Conservation (phyloP, 2,329 filamentous ascomycete genomes). For the Aphanoascus verrucosus region DNA sequence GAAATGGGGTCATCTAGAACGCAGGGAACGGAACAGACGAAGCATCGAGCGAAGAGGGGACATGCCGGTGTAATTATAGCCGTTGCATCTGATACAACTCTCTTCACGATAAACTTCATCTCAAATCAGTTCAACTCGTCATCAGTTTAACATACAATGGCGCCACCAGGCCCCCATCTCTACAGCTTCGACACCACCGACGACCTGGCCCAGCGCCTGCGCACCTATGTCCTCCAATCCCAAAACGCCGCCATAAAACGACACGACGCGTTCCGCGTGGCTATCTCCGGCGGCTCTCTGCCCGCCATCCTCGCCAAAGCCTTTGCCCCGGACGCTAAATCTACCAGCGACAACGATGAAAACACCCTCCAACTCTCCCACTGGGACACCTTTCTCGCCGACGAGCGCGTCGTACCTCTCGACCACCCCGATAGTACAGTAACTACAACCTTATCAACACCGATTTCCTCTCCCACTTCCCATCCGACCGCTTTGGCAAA, state of each 20-base stretch:
- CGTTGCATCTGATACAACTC: too few species aligned
- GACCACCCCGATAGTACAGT: constrained; percentile 88
- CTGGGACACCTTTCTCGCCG: constrained; percentile 98
- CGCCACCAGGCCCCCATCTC: constrained; percentile 45
- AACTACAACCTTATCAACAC: constrained; percentile 83
- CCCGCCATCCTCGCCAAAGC: constrained; percentile 79
- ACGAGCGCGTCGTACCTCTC: constrained; percentile 88
- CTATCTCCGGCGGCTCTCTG: constrained; percentile 85
- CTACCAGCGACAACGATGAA: constrained; percentile 34
- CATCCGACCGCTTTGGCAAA: constrained; percentile 46
- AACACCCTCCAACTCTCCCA: constrained; percentile 66
- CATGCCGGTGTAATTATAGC: too few species aligned
- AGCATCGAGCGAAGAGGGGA: not conserved
- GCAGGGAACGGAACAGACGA: not conserved
- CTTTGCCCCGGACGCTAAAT: constrained; percentile 39
- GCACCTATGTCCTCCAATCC: constrained; percentile 68
- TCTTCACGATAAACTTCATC: too few species aligned
- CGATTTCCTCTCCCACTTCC: constrained; percentile 82
- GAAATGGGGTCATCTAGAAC: not conserved
- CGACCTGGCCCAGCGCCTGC: constrained; percentile 64
- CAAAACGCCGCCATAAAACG: constrained; percentile 71
- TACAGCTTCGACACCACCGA: constrained; percentile 65
- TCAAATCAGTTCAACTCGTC: too few species aligned
- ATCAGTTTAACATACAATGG: constrained; percentile 16
- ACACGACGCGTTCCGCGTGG: constrained; percentile 79